Evolutionary conservation across 1,284 basidiomycete genomes (phyloP).

Genomic region (Ustilago sp.): DNA sequence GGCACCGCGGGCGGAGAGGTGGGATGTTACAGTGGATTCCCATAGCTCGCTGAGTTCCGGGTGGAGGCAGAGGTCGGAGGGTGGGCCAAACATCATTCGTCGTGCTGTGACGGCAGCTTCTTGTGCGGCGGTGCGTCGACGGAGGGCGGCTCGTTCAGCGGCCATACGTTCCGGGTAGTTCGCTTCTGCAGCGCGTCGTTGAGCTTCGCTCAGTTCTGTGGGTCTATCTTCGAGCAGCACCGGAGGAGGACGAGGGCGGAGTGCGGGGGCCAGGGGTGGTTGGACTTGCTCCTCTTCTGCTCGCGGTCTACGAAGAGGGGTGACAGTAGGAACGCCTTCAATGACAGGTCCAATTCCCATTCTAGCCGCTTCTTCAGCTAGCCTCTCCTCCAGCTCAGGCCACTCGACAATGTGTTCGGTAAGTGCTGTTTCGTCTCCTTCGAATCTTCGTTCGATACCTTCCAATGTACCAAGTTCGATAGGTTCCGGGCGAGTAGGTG

Average conservation of each 20-base stretch:
- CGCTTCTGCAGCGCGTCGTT: slow-evolving; percentile 20
- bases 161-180: slow-evolving; percentile 37
- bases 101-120: slow-evolving; percentile 7
- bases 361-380: slow-evolving; percentile 36
- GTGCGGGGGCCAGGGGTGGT: slow-evolving; percentile 20
- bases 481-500: slow-evolving; percentile 13
- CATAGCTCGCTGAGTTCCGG: slow-evolving; percentile 31
- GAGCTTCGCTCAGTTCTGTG: slow-evolving; percentile 28
- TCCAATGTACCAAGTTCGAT: slow-evolving; percentile 17
- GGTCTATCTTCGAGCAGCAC: slow-evolving; percentile 21
- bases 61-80: slow-evolving; percentile 23
- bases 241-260: slow-evolving; percentile 8
- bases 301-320: slow-evolving; percentile 29
- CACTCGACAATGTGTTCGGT: slow-evolving; percentile 27
- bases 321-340: slow-evolving; percentile 29
- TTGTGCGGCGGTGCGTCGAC: background rate
- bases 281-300: slow-evolving; percentile 22
- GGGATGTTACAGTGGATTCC: slow-evolving; percentile 31
- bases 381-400: slow-evolving; percentile 41
- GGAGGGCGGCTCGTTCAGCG: slow-evolving; percentile 1
- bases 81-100: slow-evolving; percentile 25
- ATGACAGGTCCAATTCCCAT: slow-evolving; percentile 25
- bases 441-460: slow-evolving; percentile 5
- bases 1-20: slow-evolving; percentile 17
- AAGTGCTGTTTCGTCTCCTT: slow-evolving; percentile 19